Evolutionary conservation across 257 asterid genomes (phyloP), one percentile per base, ranked within the genome.

Genomic region (Primulina tabacum): DNA sequence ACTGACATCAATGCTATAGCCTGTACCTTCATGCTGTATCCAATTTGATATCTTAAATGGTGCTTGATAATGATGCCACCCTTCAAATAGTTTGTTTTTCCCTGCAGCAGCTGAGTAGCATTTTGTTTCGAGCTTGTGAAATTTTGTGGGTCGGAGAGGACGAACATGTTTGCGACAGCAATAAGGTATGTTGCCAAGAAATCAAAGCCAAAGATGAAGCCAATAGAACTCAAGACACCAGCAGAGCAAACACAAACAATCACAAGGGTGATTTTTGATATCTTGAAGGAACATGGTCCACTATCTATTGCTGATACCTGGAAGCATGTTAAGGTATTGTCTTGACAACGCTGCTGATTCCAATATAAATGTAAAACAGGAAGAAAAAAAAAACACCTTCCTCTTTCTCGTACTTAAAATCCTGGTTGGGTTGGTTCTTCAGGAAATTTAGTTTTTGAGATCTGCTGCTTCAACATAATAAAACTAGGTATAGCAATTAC

Each of bases 131-230:
- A 14, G 2, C 6, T 20, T 34, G 40, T 34, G 68, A 10, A 14
- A 6, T 17, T 68, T 63, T 28, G 28, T 32, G 34, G 20, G 11
- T 18, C 24, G 69, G 57, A 67, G 65, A 70, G 76, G 65, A 43
- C 65, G 77, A 74, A 9, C 79, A 90, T 90, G 96, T 90, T 93
- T 70, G 89, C 91, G 8, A 90, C 92, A 18, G 89, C 85, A 71
- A 89, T 90, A 20, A 83, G 96, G 78, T 86, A 67, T 70, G 76
- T 90, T 28, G 93, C 80, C 3, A 89, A 72, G 86, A 90, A 90
- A 64, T 92, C 99, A 47, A 90, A 90, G 80, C 96, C 97, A 11
- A 90, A 90, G 80, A 90, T 93, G 97, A 93, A 89, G 64, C 97
- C 95, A 0, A 89, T 87, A 72, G 94, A 90, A 73, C 94, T 89